Percentiles rank a stretch among this genome's conserved stretches.
These are phyloP conservation scores for Ustilago tritici DNA, from an alignment of 1,284 basidiomycete genomes.

Conservation along the genomic window DNA sequence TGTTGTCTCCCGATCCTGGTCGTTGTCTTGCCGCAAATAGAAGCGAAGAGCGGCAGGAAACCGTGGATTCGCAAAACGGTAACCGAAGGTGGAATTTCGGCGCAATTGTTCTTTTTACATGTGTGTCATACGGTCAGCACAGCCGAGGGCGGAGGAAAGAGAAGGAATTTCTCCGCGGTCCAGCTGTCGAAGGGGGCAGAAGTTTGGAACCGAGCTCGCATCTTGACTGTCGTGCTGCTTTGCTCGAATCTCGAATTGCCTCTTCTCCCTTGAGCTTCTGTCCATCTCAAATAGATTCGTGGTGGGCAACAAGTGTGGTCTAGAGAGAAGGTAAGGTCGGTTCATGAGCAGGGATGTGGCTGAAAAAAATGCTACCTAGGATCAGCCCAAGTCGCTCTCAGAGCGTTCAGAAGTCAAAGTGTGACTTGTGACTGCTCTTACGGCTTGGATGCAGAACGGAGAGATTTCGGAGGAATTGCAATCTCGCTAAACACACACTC, in stretches of 20 bases:
- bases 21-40: background rate
- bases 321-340: background rate
- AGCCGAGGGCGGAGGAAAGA: background rate
- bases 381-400: background rate
- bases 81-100: conserved; percentile 38
- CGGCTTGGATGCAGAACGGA: conserved; percentile 6
- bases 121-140: background rate
- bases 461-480: conserved; percentile 21
- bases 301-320: background rate
- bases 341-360: background rate
- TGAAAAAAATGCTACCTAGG: background rate
- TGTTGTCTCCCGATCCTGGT: background rate
- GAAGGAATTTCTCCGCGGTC: conserved; percentile 16
- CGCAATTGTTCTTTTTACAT: conserved; percentile 3
- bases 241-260: background rate
- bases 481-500: conserved; percentile 14
- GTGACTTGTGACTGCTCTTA: too few species aligned
- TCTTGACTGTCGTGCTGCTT: conserved; percentile 17
- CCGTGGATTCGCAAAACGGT: conserved; percentile 3
- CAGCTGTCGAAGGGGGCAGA: background rate
- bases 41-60: background rate
- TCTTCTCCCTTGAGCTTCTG: background rate
- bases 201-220: conserved; percentile 7
- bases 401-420: background rate
- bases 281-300: background rate